Conservation (phyloP, 768 basidiomycete species). For the Tremella mesenterica region DNA sequence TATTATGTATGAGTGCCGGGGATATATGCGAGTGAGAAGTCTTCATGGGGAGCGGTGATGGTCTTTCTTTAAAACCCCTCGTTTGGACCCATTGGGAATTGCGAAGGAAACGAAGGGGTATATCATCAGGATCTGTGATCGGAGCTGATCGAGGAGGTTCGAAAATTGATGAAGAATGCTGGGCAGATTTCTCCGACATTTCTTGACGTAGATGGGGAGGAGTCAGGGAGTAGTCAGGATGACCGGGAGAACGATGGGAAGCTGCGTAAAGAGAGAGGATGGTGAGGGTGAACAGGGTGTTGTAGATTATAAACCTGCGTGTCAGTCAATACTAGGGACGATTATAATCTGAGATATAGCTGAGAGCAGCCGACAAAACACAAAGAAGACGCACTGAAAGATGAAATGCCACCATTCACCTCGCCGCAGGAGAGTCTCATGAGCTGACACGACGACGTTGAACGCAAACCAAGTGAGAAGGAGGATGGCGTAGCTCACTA, state of each 20-base stretch:
- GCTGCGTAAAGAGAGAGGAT: slow-evolving; percentile 26
- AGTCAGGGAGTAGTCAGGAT: slow-evolving; percentile 23
- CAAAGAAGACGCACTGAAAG: slow-evolving; percentile 25
- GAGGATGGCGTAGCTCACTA: slow-evolving; percentile 27
- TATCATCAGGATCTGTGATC: slow-evolving; percentile 19
- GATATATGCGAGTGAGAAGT: no score
- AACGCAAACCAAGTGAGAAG: slow-evolving; percentile 24
- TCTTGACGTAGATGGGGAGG: slow-evolving; percentile 2
- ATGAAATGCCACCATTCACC: slow-evolving; percentile 19
- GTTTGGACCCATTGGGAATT: slow-evolving; percentile 21
- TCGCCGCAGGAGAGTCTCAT: slow-evolving; percentile 19
- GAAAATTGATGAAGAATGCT: neutral
- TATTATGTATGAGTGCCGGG: neutral
- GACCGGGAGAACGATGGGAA: slow-evolving; percentile 22
- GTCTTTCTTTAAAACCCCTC: slow-evolving; percentile 19
- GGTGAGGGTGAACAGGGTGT: slow-evolving; percentile 26
- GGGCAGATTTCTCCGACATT: neutral
- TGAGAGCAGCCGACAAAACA: no score
- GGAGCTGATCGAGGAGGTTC: neutral
- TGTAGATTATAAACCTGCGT: slow-evolving; percentile 24
- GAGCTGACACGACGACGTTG: slow-evolving; percentile 18
- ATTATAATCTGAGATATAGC: no score
- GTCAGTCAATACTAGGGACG: neutral
- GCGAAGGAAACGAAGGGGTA: slow-evolving; percentile 18
- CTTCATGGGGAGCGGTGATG: slow-evolving; percentile 22